phyloP scores from a whole-genome alignment of 805 yeast species.

The Monosporozyma siamensis region DNA sequence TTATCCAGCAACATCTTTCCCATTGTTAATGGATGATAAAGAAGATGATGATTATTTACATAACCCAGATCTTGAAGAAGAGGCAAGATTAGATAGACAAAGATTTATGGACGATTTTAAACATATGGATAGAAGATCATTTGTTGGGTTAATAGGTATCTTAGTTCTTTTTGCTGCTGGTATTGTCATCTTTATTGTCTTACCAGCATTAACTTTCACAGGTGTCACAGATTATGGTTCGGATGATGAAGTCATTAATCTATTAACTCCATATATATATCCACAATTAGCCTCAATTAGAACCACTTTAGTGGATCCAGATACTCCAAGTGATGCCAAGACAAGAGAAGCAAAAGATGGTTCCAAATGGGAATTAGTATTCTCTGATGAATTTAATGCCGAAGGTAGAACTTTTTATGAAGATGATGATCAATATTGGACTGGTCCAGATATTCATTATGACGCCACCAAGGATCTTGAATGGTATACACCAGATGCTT shows the following conservation, averaged over 20 bases:
- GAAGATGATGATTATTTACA: conserved; percentile 93
- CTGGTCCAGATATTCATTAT: conserved; percentile 74
- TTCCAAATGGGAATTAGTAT: conserved; percentile 65
- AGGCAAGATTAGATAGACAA: conserved; percentile 72
- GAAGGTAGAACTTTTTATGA: conserved; percentile 86
- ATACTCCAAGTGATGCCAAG: conserved; percentile 44
- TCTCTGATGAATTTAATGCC: conserved; percentile 83
- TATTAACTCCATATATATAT: conserved; percentile 40
- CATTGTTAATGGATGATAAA: conserved; percentile 82
- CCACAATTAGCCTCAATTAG: conserved; percentile 46
- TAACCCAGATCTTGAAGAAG: conserved; percentile 92
- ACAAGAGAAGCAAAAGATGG: conserved; percentile 53
- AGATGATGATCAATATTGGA: conserved; percentile 88
- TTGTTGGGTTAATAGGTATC: conserved; percentile 53
- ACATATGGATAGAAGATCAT: conserved; percentile 53
- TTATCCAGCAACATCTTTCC: conserved; percentile 91
- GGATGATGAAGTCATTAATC: conserved; percentile 20
- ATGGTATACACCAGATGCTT: conserved; percentile 94
- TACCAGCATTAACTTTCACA: conserved; percentile 79
- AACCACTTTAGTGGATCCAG: conserved; percentile 48
- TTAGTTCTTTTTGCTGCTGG: conserved; percentile 51
- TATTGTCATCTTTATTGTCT: conserved; percentile 55
- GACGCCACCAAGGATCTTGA: conserved; percentile 85
- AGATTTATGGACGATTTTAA: conserved; percentile 57
- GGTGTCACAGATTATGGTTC: conserved; percentile 41